A percentile compares a stretch with the other conserved stretches of the same genome.
Evolutionary conservation across 305 asterid genomes (phyloP).

Genomic region (Fraxinus velutina): DNA sequence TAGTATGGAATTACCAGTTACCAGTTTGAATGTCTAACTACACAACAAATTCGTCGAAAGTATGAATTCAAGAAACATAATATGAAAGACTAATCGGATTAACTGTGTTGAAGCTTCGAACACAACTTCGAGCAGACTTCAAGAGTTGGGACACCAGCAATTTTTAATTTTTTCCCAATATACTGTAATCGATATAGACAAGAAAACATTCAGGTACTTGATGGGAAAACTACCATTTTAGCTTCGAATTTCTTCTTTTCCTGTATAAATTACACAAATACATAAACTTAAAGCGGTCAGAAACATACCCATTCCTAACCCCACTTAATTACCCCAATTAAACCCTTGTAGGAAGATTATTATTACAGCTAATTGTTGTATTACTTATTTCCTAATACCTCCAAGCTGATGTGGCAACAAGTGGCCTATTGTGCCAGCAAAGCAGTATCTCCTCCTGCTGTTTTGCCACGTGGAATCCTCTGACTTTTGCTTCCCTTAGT

Average conservation of each 20-base stretch:
- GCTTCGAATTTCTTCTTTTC: background rate
- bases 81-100: background rate
- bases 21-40: background rate
- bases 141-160: background rate
- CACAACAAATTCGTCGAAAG: background rate
- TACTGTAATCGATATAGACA: background rate
- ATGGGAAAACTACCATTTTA: background rate
- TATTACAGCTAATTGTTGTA: background rate
- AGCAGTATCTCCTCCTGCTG: slow-evolving; percentile 91
- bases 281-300: background rate
- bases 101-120: background rate
- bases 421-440: slow-evolving; percentile 88
- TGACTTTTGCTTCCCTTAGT: slow-evolving; percentile 57
- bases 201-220: background rate
- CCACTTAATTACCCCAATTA: background rate
- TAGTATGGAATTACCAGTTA: background rate
- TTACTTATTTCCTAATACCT: slow-evolving; percentile 36
- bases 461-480: slow-evolving; percentile 85
- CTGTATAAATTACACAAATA: background rate
- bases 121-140: background rate
- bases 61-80: background rate
- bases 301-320: background rate
- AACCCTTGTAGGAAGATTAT: background rate
- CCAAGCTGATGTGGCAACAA: slow-evolving; percentile 91
- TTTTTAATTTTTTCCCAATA: background rate